A percentile compares a stretch with the other conserved stretches of the same genome.
These are phyloP conservation scores for Pythium dissimile DNA, from an alignment of 352 stramenopile species.

Conservation along the genomic window DNA sequence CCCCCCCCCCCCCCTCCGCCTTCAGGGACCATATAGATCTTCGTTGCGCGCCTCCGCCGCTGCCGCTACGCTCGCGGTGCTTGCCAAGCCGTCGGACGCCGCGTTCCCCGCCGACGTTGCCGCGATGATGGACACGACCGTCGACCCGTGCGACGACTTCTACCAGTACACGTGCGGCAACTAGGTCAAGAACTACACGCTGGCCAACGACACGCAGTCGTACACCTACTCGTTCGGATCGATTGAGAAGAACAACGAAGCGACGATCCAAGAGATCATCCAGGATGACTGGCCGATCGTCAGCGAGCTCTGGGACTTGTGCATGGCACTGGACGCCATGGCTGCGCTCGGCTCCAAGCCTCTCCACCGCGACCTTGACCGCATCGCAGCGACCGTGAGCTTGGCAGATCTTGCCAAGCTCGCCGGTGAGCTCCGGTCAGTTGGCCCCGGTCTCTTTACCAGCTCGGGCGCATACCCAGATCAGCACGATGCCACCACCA, in stretches of 20 bases:
- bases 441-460: constrained; percentile 63
- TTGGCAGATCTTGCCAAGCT: constrained; percentile 20
- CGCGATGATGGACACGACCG: constrained; percentile 20
- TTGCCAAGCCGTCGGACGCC: neutral
- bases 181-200: constrained; percentile 26
- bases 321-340: constrained; percentile 1
- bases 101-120: constrained; percentile 14
- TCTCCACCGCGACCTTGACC: constrained; percentile 4
- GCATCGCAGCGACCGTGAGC: neutral
- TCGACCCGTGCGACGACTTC: constrained; percentile 31
- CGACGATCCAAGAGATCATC: constrained; percentile 22
- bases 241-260: constrained; percentile 21
- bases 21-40: constrained; percentile 10
- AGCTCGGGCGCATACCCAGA: constrained; percentile 33
- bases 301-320: constrained; percentile 25
- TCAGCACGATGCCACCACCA: neutral
- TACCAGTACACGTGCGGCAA: constrained; percentile 25
- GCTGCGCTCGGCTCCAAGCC: constrained; percentile 8
- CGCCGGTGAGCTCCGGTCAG: constrained; percentile 15
- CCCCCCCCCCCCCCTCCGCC: no score
- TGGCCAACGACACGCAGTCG: constrained; percentile 17
- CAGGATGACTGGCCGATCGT: constrained; percentile 30
- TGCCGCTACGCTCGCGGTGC: neutral
- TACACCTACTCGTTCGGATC: constrained; percentile 21
- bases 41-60: constrained; percentile 6